phyloP scores from a whole-genome alignment of 208 protist species.

The Trichomonas tenax region DNA sequence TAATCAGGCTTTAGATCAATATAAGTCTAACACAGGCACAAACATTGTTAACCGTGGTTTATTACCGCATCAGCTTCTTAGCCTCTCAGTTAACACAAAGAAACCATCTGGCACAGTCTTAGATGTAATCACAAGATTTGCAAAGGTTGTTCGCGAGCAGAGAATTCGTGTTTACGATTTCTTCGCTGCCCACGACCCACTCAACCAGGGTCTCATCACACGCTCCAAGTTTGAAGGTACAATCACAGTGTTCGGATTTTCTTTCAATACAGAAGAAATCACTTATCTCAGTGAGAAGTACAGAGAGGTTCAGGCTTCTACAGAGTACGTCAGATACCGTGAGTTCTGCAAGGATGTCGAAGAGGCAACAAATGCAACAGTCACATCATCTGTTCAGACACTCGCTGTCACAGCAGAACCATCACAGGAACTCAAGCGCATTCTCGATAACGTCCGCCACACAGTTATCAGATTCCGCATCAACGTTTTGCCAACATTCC shows the following conservation, averaged over 20 bases:
- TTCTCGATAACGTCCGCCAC: not conserved
- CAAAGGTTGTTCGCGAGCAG: not conserved
- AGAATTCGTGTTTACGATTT: not conserved
- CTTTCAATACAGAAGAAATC: not conserved
- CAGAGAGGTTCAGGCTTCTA: not conserved
- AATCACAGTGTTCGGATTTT: not conserved
- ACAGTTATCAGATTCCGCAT: not conserved
- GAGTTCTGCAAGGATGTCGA: conserved; percentile 8
- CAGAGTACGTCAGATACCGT: not conserved
- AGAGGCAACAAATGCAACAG: not conserved
- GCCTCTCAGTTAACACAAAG: not conserved
- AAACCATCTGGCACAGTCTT: not conserved
- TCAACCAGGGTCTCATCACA: not conserved
- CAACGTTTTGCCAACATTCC: conserved; percentile 20
- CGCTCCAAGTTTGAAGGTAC: not conserved
- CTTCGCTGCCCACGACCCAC: not conserved
- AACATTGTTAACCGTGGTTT: not conserved
- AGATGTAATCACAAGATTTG: not conserved
- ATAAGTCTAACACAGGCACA: not conserved
- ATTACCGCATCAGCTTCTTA: not conserved
- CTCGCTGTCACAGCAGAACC: not conserved
- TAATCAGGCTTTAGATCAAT: not conserved
- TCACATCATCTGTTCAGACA: not conserved
- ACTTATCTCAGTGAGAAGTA: not conserved
- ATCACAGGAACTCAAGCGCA: not conserved